Evolutionary conservation across 352 stramenopile genomes (phyloP), one percentile per base, ranked within the genome.

Genomic region (Lagenidium sp.): DNA sequence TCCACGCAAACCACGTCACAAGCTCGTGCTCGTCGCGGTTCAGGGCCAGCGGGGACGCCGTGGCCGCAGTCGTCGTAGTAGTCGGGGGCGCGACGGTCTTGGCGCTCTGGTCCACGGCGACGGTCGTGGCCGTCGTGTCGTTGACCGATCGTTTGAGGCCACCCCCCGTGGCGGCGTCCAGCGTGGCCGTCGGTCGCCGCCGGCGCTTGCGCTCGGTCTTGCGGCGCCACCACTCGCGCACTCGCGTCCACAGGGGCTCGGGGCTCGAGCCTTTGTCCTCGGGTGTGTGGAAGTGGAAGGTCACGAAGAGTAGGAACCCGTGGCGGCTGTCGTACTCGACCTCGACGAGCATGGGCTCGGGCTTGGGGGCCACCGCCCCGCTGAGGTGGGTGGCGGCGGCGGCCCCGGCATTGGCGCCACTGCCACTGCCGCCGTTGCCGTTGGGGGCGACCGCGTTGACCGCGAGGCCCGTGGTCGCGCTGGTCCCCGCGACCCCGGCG

Each of bases 261-360:
- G n/a, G n/a, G n/a, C n/a, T n/a, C n/a, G n/a, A n/a, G n/a, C n/a
- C n/a, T n/a, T n/a, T n/a, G n/a, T n/a, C n/a, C 34, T 54, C 32
- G 18, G 47, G 50, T 3, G 62, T 37, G 13, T 63, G 65, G 36
- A 77, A 76, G 28, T 61, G 63, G 47, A 82, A 74, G 18, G 49
- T 70, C 32, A 76, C 60, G 18, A 69, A 71, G n/a, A 77, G 60
- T 28, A 80, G 20, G 25, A 73, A 80, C 10, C 59, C 66, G 28
- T 76, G 63, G 19, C 65, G 64, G 44, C 65, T 75, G 41, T 82
- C 47, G 47, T 85, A 74, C 47, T 77, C 57, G 7, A 87, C 65
- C 40, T 92, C 82, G 4, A 98, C 69, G 38, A 75, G 64, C 11
- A 95, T 83, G 7, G 67, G 66, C 28, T 65, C 54, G 4, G 55